A percentile compares a stretch with the other conserved stretches of the same genome.
phyloP scores from a whole-genome alignment of 495 filamentous ascomycete genomes.

The Talaromyces nanjingensis region DNA sequence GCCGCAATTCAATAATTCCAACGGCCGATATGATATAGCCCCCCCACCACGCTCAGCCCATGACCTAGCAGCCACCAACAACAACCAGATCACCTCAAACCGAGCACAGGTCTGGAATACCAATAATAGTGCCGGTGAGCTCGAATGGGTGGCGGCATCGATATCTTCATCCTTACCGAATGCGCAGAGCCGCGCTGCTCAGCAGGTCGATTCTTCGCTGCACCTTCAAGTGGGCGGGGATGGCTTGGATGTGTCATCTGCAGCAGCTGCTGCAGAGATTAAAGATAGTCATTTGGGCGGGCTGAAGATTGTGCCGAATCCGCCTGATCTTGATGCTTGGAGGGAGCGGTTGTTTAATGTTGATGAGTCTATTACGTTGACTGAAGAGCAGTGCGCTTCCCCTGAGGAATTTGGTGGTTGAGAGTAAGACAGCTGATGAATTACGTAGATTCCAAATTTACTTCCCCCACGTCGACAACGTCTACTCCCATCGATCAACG shows the following conservation, averaged over 20 bases:
- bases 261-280: background rate
- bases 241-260: background rate
- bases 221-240: background rate
- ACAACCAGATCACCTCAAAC: background rate
- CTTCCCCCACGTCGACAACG: conserved; percentile 86
- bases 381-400: conserved; percentile 65
- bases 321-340: conserved; percentile 67
- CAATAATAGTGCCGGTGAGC: background rate
- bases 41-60: background rate
- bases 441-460: conserved; percentile 69
- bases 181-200: background rate
- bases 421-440: conserved; percentile 3
- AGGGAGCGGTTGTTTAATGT: conserved; percentile 71
- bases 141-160: background rate
- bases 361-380: conserved; percentile 65
- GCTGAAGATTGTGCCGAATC: conserved; percentile 54
- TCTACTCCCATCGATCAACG: conserved; percentile 86
- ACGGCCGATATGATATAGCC: background rate
- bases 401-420: background rate
- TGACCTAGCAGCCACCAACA: background rate
- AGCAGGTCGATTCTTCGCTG: background rate
- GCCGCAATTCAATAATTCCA: conserved; percentile 1
- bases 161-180: background rate
- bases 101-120: background rate
- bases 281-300: conserved; percentile 45